Evolutionary conservation across 2,329 filamentous ascomycete genomes (phyloP).

Genomic region (Colletotrichum sp.): DNA sequence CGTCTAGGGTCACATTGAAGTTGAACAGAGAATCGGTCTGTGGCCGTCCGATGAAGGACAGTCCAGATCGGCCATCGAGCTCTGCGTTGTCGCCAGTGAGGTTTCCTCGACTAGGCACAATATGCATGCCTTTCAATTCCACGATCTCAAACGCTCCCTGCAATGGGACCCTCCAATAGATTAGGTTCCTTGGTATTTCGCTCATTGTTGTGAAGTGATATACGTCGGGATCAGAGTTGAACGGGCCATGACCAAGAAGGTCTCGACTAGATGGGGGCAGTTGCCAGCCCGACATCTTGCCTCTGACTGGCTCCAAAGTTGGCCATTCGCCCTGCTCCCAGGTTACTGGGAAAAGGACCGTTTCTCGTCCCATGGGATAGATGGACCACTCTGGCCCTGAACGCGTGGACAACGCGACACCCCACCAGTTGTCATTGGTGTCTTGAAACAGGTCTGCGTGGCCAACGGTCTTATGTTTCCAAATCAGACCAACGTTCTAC

Average conservation of each 20-base stretch:
- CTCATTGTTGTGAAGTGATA: background rate
- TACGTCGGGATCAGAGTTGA: background rate
- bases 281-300: background rate
- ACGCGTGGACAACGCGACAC: background rate
- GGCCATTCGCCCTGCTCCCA: background rate
- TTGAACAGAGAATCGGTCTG: background rate
- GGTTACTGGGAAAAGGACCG: background rate
- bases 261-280: background rate
- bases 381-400: background rate
- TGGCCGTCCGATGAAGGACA: background rate
- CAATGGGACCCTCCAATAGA: background rate
- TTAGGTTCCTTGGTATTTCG: background rate
- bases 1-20: background rate
- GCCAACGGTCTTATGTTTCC: background rate
- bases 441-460: background rate
- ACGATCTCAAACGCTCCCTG: background rate
- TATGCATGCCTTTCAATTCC: background rate
- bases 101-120: background rate
- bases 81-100: background rate
- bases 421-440: background rate
- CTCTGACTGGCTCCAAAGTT: background rate
- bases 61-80: background rate
- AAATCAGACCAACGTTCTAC: rapidly evolving
- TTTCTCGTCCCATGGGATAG: background rate
- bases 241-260: background rate